Evolutionary conservation across 441 rosid species (phyloP), one percentile per base, ranked within the genome.

Genomic region (Breynia disticha): DNA sequence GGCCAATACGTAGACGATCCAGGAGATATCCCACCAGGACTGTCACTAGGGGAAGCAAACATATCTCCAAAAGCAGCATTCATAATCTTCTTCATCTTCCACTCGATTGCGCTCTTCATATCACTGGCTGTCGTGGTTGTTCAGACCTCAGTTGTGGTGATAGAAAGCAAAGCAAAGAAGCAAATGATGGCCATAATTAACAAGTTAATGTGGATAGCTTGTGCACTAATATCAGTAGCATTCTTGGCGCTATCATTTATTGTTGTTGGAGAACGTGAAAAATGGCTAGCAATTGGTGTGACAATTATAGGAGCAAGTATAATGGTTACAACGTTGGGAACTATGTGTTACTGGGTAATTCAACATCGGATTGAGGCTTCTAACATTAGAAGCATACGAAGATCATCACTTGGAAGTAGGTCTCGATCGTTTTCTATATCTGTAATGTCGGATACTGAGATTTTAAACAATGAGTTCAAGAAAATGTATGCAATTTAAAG

Each of bases 201-300:
- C 81, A 79, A 91, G 75, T 45, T 91, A 62, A 88, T 88, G 96
- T 91, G 98, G 98, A 63, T 88, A 22, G 98, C 96, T 17, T 91
- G 89, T 32, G 84, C 79, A 41, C 81, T 83, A 19, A 52, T 87
- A 38, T 86, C 96, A 1, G 90, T 86, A 0, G 90, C 98, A 11
- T 83, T 74, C 57, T 68, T 83, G 53, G 83, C 98, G 16, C 73
- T 86, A 35, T 76, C 95, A 3, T 87, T 77, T 52, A 68, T 87
- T 37, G 95, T 84, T n/a, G 88, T 90, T 17, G 98, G 93, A 17
- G 70, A 73, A 50, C 54, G 67, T 11, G 81, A 87, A 59, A 81
- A 59, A 50, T 73, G 90, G 85, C 53, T 87, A 54, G 96, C 96
- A 2, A 65, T 85, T 3, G 65, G 80, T 3, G 95, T 87, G 45